Evolutionary conservation across 1,284 basidiomycete species (phyloP).

Genomic region (Jaminaea rosea): DNA sequence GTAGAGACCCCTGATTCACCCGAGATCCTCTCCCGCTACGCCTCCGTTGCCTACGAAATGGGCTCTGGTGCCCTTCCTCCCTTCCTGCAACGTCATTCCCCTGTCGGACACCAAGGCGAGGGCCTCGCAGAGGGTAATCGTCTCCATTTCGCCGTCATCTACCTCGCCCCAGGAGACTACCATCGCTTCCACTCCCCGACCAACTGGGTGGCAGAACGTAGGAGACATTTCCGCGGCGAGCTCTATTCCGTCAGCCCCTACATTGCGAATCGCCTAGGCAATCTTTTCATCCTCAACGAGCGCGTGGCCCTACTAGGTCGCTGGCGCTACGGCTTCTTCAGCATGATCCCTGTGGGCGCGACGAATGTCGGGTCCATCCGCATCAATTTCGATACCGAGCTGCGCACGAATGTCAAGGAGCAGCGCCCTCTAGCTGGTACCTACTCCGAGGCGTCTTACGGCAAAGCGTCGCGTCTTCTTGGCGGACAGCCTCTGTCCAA

Average conservation of each 20-base stretch:
- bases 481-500: slow-evolving; percentile 76
- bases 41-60: slow-evolving; percentile 44
- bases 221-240: slow-evolving; percentile 92
- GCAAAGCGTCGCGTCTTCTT: slow-evolving; percentile 53
- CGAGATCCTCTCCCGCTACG: slow-evolving; percentile 41
- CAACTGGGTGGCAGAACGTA: slow-evolving; percentile 91
- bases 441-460: slow-evolving; percentile 69
- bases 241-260: slow-evolving; percentile 94
- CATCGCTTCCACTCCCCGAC: slow-evolving; percentile 94
- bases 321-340: slow-evolving; percentile 92
- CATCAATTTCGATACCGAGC: slow-evolving; percentile 85
- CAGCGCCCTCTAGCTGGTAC: slow-evolving; percentile 57
- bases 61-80: slow-evolving; percentile 38
- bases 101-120: slow-evolving; percentile 22
- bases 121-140: slow-evolving; percentile 57
- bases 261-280: slow-evolving; percentile 81
- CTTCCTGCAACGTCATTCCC: slow-evolving; percentile 30
- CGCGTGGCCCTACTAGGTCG: slow-evolving; percentile 90
- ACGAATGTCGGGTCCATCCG: slow-evolving; percentile 96
- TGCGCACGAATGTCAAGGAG: slow-evolving; percentile 45
- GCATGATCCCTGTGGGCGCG: slow-evolving; percentile 94
- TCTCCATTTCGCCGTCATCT: slow-evolving; percentile 87
- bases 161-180: slow-evolving; percentile 96
- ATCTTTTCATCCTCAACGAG: slow-evolving; percentile 94
- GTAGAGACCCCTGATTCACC: slow-evolving; percentile 41